Percentiles rank a stretch among this genome's conserved stretches.
Conservation (phyloP, 1,284 basidiomycete species). For the Trichosporon sp. region DNA sequence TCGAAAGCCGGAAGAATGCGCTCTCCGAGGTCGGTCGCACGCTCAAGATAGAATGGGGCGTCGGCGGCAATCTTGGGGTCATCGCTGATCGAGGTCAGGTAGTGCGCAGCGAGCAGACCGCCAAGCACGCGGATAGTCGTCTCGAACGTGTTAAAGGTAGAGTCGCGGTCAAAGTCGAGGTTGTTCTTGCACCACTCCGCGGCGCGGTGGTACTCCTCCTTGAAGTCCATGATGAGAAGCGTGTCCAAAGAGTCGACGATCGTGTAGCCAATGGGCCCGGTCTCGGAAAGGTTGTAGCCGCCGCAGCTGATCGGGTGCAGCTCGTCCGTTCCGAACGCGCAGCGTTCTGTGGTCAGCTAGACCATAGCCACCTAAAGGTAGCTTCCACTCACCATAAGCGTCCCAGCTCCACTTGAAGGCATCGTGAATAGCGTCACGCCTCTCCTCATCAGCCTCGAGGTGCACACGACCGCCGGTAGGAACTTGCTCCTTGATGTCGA, state of each 20-base stretch:
- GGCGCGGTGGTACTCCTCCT: constrained; percentile 76
- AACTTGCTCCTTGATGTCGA: constrained; percentile 1
- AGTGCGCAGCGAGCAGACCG: constrained; percentile 79
- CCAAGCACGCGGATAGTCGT: constrained; percentile 80
- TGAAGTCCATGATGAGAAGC: constrained; percentile 80
- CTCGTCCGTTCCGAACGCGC: constrained; percentile 84
- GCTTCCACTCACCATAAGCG: constrained; percentile 65
- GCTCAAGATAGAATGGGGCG: constrained; percentile 71
- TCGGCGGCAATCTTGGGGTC: constrained; percentile 58
- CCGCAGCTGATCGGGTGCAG: constrained; percentile 75
- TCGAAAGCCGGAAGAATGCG: constrained; percentile 84
- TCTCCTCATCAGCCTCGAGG: constrained; percentile 63
- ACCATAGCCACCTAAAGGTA: background rate
- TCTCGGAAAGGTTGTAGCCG: constrained; percentile 74
- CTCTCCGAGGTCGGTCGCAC: constrained; percentile 77
- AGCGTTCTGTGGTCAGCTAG: constrained; percentile 61
- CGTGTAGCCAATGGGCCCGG: constrained; percentile 81
- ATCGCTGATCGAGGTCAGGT: constrained; percentile 60
- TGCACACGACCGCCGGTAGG: constrained; percentile 21
- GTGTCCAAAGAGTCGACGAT: constrained; percentile 82
- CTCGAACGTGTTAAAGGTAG: constrained; percentile 87
- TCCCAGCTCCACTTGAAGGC: constrained; percentile 84
- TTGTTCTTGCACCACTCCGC: constrained; percentile 73
- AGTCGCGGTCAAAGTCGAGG: constrained; percentile 77
- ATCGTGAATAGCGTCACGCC: constrained; percentile 68